These are phyloP conservation scores for Calonectria henricotiae DNA, from an alignment of 2,329 filamentous ascomycete genomes.

Conservation along the genomic window DNA sequence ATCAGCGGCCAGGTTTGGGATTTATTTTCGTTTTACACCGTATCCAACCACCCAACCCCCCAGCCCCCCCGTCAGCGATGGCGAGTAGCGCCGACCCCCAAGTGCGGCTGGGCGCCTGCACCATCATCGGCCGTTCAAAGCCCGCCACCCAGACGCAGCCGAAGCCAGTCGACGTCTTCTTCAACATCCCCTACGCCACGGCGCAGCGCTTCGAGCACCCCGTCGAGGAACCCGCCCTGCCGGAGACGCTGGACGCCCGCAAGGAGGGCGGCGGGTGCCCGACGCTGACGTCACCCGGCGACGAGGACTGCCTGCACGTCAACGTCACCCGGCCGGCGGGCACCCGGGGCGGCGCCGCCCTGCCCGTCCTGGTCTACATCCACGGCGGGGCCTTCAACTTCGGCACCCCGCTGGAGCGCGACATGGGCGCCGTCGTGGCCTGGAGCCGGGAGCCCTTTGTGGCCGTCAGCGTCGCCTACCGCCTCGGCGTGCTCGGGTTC, in stretches of 20 bases:
- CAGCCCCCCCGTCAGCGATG: not conserved
- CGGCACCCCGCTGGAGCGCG: conserved; percentile 68
- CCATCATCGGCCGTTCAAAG: conserved; percentile 47
- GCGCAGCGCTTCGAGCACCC: conserved; percentile 66
- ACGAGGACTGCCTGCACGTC: conserved; percentile 69
- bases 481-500: conserved; percentile 80
- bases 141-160: conserved; percentile 54
- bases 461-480: conserved; percentile 75
- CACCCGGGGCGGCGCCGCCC: conserved; percentile 39
- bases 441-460: conserved; percentile 70
- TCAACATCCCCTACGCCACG: conserved; percentile 68
- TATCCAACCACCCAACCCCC: not conserved
- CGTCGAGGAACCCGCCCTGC: conserved; percentile 28
- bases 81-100: conserved; percentile 12
- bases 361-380: conserved; percentile 72
- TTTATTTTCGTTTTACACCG: too few species aligned
- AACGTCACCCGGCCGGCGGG: conserved; percentile 66
- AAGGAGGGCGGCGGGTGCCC: conserved; percentile 54
- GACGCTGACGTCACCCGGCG: not conserved
- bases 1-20: not conserved
- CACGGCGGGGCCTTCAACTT: conserved; percentile 77
- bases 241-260: conserved; percentile 55
- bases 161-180: conserved; percentile 65
- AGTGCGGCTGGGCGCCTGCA: conserved; percentile 48
- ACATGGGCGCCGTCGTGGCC: conserved; percentile 75